These are phyloP conservation scores for Filosporella fistucella DNA, from an alignment of 495 filamentous ascomycete species.

Conservation along the genomic window DNA sequence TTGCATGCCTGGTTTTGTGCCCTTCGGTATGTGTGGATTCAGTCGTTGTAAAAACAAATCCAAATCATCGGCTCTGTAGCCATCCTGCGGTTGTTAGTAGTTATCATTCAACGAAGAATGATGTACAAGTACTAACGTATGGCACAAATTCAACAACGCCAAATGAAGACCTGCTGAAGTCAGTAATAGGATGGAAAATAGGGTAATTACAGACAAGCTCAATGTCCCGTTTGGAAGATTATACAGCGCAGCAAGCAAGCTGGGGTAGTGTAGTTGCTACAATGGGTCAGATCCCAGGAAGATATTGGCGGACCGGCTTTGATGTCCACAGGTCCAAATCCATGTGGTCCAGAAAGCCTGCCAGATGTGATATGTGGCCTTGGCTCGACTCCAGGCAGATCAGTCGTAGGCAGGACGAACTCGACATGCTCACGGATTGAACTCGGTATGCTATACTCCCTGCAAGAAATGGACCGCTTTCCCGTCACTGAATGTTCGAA, in stretches of 20 bases:
- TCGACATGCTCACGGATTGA: constrained; percentile 19
- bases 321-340: neutral
- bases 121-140: neutral
- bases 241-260: constrained; percentile 13
- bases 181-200: neutral
- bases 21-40: constrained; percentile 15
- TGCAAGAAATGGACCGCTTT: constrained; percentile 16
- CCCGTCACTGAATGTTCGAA: constrained; percentile 6
- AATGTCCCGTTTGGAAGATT: constrained; percentile 8
- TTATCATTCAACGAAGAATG: neutral
- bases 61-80: constrained; percentile 8
- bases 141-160: constrained; percentile 4
- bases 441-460: constrained; percentile 24
- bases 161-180: neutral
- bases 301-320: constrained; percentile 4
- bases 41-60: constrained; percentile 9
- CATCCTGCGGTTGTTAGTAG: neutral
- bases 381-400: constrained; percentile 7
- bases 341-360: neutral
- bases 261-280: neutral
- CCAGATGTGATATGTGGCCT: neutral
- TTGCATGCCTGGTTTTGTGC: constrained; percentile 1
- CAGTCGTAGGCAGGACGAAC: constrained; percentile 21
- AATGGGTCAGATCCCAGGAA: constrained; percentile 24
- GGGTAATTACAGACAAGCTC: neutral